Conservation (phyloP, 805 yeast species). For the Nakazawaea siamensis region DNA sequence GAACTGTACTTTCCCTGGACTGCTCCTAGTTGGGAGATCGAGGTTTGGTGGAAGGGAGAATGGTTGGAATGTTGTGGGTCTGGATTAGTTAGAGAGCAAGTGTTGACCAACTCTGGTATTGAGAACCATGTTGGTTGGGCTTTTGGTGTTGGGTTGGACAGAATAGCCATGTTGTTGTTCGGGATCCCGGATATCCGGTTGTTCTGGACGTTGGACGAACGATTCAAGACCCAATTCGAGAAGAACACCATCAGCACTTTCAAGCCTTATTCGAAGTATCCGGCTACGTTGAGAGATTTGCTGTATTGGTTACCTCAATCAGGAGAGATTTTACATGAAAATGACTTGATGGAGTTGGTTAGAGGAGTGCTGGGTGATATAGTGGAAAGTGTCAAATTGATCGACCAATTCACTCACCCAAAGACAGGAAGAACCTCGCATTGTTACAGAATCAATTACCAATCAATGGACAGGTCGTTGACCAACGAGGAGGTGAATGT, state of each 20-base stretch:
- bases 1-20: conserved; percentile 98
- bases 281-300: conserved; percentile 78
- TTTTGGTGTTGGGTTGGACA: conserved; percentile 90
- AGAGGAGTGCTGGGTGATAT: conserved; percentile 79
- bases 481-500: conserved; percentile 79
- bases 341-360: conserved; percentile 91
- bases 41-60: conserved; percentile 97
- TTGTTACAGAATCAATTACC: conserved; percentile 87
- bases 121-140: conserved; percentile 86
- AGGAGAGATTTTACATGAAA: conserved; percentile 50
- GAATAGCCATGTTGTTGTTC: conserved; percentile 91
- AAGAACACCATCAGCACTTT: conserved; percentile 62
- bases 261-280: conserved; percentile 85
- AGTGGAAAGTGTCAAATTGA: conserved; percentile 73
- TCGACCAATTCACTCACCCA: conserved; percentile 83
- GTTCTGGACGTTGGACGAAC: conserved; percentile 80
- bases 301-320: conserved; percentile 78
- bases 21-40: conserved; percentile 96
- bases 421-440: conserved; percentile 69
- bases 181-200: conserved; percentile 93
- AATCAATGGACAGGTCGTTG: conserved; percentile 89
- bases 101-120: conserved; percentile 65
- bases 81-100: conserved; percentile 80
- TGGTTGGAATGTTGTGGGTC: conserved; percentile 98
- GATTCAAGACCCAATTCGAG: conserved; percentile 68